Evolutionary conservation across 148 eudicot species (phyloP).

Genomic region (Linanthus parryae): DNA sequence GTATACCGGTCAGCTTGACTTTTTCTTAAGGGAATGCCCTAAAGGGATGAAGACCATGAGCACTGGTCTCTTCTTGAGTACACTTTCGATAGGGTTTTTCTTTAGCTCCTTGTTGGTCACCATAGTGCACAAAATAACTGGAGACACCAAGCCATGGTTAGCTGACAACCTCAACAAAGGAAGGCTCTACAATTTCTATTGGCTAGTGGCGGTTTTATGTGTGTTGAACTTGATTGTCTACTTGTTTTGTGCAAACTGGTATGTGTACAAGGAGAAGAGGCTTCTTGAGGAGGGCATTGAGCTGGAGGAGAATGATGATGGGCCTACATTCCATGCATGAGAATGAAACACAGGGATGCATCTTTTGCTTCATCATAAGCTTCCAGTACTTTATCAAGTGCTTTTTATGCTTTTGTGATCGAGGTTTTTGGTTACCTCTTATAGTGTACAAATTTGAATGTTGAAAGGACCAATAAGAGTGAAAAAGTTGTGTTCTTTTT

Average conservation of each 20-base stretch:
- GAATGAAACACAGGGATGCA: no score
- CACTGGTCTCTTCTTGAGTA: slow-evolving; percentile 78
- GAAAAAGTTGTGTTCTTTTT: no score
- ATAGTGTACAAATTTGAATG: no score
- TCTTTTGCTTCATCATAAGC: no score
- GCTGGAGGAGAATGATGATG: slow-evolving; percentile 28
- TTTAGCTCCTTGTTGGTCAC: slow-evolving; percentile 63
- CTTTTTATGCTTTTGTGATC: no score
- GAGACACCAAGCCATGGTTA: slow-evolving; percentile 53
- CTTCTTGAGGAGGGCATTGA: slow-evolving; percentile 56
- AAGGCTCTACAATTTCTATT: slow-evolving; percentile 69
- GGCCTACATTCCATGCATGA: neutral
- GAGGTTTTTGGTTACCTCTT: no score
- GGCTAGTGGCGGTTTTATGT: slow-evolving; percentile 57
- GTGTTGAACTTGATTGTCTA: slow-evolving; percentile 42
- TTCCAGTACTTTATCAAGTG: no score
- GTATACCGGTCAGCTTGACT: slow-evolving; percentile 78
- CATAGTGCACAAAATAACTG: slow-evolving; percentile 52
- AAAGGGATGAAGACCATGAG: slow-evolving; percentile 98
- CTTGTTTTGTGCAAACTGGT: slow-evolving; percentile 52
- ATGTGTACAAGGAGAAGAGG: slow-evolving; percentile 70
- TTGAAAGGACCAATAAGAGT: no score
- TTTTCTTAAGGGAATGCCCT: slow-evolving; percentile 87
- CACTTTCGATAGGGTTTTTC: slow-evolving; percentile 78
- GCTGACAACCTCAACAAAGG: slow-evolving; percentile 85